Percentiles rank a stretch among this genome's conserved stretches.
phyloP scores from a whole-genome alignment of 768 basidiomycete species.

The Termitomyces titanicus region DNA sequence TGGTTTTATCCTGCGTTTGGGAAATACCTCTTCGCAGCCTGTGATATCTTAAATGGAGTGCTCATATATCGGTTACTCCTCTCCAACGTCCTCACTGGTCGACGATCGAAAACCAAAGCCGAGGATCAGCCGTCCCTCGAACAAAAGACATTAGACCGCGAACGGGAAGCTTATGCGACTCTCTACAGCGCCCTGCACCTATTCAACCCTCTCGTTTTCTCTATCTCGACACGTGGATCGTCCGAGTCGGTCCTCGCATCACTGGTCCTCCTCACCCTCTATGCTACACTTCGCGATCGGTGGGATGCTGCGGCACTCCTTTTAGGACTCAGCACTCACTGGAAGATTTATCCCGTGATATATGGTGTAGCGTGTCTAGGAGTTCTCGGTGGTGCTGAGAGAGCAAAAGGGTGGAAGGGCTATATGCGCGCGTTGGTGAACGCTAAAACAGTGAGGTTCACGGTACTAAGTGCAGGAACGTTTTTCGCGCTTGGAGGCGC shows the following conservation, averaged over 20 bases:
- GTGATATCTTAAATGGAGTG: conserved; percentile 77
- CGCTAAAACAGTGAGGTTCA: conserved; percentile 58
- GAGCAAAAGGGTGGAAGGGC: conserved; percentile 16
- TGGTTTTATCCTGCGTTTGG: conserved; percentile 85
- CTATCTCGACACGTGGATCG: conserved; percentile 95
- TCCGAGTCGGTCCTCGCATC: conserved; percentile 86
- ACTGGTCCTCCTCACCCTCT: conserved; percentile 70
- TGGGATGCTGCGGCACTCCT: conserved; percentile 69
- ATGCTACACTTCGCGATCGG: conserved; percentile 49
- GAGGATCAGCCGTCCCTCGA: neutral
- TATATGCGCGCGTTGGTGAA: conserved; percentile 44
- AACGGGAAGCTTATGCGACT: conserved; percentile 33
- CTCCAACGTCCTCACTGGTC: conserved; percentile 36
- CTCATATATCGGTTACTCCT: conserved; percentile 65
- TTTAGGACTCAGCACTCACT: conserved; percentile 84
- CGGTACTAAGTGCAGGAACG: conserved; percentile 60
- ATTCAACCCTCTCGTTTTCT: conserved; percentile 90
- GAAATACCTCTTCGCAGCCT: conserved; percentile 82
- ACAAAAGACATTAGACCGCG: neutral
- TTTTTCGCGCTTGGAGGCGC: conserved; percentile 57
- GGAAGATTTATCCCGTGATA: conserved; percentile 96
- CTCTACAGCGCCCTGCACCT: conserved; percentile 73
- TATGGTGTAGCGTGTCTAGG: conserved; percentile 81
- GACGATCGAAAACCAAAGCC: neutral
- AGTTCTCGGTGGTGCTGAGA: conserved; percentile 32